Conservation (phyloP, 2,329 filamentous ascomycete species). For the Claviceps paspali region DNA sequence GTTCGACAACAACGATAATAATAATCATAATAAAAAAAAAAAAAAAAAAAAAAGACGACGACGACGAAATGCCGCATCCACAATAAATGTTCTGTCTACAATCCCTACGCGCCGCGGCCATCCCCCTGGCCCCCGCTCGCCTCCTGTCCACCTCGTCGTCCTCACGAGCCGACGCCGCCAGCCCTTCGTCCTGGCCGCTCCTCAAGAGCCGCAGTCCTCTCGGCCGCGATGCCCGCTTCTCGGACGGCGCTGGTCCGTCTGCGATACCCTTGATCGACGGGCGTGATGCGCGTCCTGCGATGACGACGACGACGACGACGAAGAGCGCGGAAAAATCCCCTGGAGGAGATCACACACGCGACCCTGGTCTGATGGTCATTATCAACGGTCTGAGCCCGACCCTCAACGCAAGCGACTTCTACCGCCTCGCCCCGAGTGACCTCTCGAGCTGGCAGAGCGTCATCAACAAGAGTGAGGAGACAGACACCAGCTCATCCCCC, state of each 20-base stretch:
- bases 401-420: slow-evolving; percentile 54
- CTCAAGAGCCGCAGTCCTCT: slow-evolving; percentile 2
- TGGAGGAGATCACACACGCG: too few species aligned
- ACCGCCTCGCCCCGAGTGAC: slow-evolving; percentile 47
- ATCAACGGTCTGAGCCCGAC: slow-evolving; percentile 42
- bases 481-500: too few species aligned
- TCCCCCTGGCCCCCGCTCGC: slow-evolving; percentile 7
- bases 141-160: not conserved
- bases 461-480: slow-evolving; percentile 40
- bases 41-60: not conserved
- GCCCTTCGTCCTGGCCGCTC: slow-evolving; percentile 4
- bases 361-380: slow-evolving; percentile 29
- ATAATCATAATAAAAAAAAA: too few species aligned
- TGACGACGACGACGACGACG: not conserved
- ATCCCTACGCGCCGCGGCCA: slow-evolving; percentile 14
- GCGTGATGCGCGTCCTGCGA: too few species aligned
- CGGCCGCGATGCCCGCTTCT: too few species aligned
- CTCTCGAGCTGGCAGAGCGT: slow-evolving; percentile 53
- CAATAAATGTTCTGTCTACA: slow-evolving; percentile 16
- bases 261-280: too few species aligned
- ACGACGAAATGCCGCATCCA: not conserved
- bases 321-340: too few species aligned
- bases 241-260: too few species aligned
- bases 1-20: too few species aligned
- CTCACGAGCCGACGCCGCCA: not conserved